phyloP scores from a whole-genome alignment of 331 rosid genomes.

The Rhamnella rubrinervis region DNA sequence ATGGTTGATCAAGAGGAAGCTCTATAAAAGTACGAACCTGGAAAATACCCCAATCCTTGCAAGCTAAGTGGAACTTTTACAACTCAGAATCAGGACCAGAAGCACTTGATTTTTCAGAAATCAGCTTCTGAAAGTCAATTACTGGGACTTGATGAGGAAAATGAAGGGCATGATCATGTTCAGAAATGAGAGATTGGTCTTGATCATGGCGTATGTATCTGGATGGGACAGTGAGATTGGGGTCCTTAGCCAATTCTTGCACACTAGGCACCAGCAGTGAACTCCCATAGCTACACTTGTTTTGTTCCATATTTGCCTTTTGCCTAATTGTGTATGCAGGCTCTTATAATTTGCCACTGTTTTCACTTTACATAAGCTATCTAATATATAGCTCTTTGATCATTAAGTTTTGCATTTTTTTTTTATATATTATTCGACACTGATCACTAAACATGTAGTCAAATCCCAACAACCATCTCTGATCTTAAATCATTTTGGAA shows the following conservation, averaged over 20 bases:
- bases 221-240: constrained; percentile 4
- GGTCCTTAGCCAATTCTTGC: constrained; percentile 24
- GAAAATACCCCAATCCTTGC: constrained; percentile 32
- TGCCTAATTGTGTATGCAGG: neutral
- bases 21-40: neutral
- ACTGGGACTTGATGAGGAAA: constrained; percentile 14
- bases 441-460: too few species aligned
- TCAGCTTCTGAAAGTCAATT: constrained; percentile 15
- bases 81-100: constrained; percentile 1
- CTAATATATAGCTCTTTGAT: too few species aligned
- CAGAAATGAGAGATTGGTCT: neutral
- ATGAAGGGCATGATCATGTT: too few species aligned
- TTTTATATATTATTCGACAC: too few species aligned
- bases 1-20: neutral
- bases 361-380: neutral
- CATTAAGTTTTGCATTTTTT: too few species aligned
- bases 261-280: constrained; percentile 25
- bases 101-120: neutral
- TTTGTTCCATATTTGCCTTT: constrained; percentile 1
- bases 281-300: constrained; percentile 1
- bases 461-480: too few species aligned
- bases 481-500: too few species aligned
- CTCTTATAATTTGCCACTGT: neutral
- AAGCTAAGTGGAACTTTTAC: constrained; percentile 24
- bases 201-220: constrained; percentile 17